These are phyloP conservation scores for Quercus cerris DNA, from an alignment of 306 rosid species.

Conservation along the genomic window DNA sequence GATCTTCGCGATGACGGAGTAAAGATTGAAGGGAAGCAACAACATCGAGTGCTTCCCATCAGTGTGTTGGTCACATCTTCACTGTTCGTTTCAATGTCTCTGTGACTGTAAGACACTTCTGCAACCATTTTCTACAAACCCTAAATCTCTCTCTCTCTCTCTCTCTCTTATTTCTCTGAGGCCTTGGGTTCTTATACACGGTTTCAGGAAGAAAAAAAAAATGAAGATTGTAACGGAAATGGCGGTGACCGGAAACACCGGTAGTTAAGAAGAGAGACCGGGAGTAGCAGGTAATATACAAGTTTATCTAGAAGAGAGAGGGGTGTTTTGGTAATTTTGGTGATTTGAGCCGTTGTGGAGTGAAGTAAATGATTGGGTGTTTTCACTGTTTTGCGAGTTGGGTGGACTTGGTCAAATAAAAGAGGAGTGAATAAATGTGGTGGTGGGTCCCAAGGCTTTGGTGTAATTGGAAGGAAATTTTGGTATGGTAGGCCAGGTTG, in stretches of 20 bases:
- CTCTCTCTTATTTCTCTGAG: too few relatives aligned
- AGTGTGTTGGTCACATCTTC: constrained; percentile 31
- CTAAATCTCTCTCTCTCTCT: not conserved
- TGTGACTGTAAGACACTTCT: constrained; percentile 29
- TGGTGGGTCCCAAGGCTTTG: not conserved
- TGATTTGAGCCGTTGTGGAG: not conserved
- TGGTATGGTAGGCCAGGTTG: not conserved
- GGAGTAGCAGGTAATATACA: not conserved
- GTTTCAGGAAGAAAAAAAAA: not conserved
- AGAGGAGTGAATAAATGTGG: not conserved
- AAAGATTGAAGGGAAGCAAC: constrained; percentile 41
- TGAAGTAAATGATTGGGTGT: not conserved
- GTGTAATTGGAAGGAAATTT: not conserved
- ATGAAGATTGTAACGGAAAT: constrained; percentile 21
- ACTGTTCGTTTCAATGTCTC: constrained; percentile 28
- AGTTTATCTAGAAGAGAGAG: not conserved
- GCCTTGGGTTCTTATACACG: not conserved
- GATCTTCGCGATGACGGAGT: constrained; percentile 43
- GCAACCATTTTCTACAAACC: not conserved
- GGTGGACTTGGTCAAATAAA: not conserved
- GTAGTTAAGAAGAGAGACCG: not conserved
- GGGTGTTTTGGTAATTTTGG: not conserved
- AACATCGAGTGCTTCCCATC: constrained; percentile 36
- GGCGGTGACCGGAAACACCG: constrained; percentile 28
- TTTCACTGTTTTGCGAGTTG: not conserved